Conservation (phyloP, 2,329 filamentous ascomycete species). For the Colletotrichum kahawae region DNA sequence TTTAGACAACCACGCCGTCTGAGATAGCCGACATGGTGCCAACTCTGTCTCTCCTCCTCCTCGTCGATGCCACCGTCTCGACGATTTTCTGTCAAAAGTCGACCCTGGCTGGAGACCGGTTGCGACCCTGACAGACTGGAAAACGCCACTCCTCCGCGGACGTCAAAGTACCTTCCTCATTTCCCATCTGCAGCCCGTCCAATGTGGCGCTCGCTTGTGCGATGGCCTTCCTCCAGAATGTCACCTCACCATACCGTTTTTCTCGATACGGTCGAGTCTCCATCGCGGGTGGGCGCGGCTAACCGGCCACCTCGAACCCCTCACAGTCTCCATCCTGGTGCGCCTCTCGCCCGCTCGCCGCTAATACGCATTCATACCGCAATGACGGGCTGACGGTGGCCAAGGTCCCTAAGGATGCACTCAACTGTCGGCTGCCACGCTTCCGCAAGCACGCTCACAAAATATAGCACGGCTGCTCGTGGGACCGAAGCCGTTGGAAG, state of each 20-base stretch:
- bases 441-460: background rate
- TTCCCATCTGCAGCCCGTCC: constrained; percentile 10
- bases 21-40: constrained; percentile 8
- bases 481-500: background rate
- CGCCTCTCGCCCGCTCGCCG: background rate
- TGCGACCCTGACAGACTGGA: background rate
- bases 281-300: constrained; percentile 20
- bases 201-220: constrained; percentile 4
- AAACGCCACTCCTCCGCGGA: background rate
- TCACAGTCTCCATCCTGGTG: background rate
- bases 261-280: background rate
- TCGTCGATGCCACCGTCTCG: background rate
- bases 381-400: constrained; percentile 10
- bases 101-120: background rate
- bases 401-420: background rate
- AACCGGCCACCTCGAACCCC: constrained; percentile 2
- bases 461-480: constrained; percentile 15
- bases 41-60: background rate
- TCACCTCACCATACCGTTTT: constrained; percentile 2
- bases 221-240: background rate
- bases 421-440: constrained; percentile 1
- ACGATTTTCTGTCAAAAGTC: background rate
- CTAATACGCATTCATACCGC: constrained; percentile 2
- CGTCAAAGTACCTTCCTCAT: constrained; percentile 3
- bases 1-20: background rate